Conservation (phyloP, 805 yeast genomes). For the Saturnispora dispora region DNA sequence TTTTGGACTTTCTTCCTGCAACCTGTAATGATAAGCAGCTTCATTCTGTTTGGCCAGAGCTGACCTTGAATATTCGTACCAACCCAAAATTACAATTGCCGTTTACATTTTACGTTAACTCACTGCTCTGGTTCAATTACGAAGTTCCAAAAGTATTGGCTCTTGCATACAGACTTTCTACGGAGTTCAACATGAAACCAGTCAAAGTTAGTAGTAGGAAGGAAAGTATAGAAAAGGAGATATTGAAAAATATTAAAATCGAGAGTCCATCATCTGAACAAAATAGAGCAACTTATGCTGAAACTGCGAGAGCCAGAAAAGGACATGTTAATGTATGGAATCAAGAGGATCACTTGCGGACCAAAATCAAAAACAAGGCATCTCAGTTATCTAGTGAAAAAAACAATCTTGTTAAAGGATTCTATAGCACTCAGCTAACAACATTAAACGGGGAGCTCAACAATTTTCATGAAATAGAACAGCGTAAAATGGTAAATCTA, state of each 20-base stretch:
- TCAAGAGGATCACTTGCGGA: background rate
- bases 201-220: background rate
- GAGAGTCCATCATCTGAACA: background rate
- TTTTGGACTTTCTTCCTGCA: background rate
- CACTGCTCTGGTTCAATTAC: slow-evolving; percentile 37
- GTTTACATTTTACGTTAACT: slow-evolving; percentile 31
- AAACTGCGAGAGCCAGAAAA: background rate
- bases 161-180: slow-evolving; percentile 25
- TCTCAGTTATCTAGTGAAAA: background rate
- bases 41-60: slow-evolving; percentile 17
- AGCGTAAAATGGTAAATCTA: slow-evolving; percentile 3
- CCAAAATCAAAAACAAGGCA: background rate
- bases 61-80: slow-evolving; percentile 27
- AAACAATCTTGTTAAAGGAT: slow-evolving; percentile 1
- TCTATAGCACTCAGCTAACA: background rate
- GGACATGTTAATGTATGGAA: background rate
- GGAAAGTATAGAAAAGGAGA: background rate
- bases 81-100: slow-evolving; percentile 31
- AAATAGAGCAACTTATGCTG: background rate
- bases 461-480: slow-evolving; percentile 8
- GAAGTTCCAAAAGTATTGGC: slow-evolving; percentile 31
- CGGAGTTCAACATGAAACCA: background rate
- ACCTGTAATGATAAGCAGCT: background rate
- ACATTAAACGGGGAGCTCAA: slow-evolving; percentile 6
- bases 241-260: background rate